phyloP scores from a whole-genome alignment of 192 early-diverging fungal genomes.

The Pilobolus umbonatus region DNA sequence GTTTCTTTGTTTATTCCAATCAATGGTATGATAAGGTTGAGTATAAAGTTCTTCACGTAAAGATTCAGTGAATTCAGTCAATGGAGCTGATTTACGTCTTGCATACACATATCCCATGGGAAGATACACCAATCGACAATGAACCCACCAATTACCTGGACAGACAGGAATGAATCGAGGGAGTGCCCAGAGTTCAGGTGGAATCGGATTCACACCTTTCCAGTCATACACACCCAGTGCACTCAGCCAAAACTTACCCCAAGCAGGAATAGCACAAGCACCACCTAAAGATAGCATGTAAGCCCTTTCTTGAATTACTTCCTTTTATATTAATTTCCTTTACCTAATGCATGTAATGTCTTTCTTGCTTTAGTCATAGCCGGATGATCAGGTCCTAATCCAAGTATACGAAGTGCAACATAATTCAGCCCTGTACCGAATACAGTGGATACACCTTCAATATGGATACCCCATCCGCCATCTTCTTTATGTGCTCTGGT shows the following conservation, averaged over 20 bases:
- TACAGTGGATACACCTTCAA: slow-evolving; percentile 85
- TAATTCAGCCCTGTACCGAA: slow-evolving; percentile 98
- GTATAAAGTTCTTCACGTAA: slow-evolving; percentile 89
- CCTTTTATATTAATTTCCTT: too few species aligned
- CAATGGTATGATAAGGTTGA: slow-evolving; percentile 79
- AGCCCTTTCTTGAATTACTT: slow-evolving; percentile 27
- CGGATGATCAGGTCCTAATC: slow-evolving; percentile 80
- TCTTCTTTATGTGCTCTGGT: slow-evolving; percentile 78
- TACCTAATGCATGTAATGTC: slow-evolving; percentile 76
- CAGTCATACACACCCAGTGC: slow-evolving; percentile 90
- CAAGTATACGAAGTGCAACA: slow-evolving; percentile 81
- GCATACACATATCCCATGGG: slow-evolving; percentile 95
- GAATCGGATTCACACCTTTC: slow-evolving; percentile 94
- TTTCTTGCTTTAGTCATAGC: slow-evolving; percentile 77
- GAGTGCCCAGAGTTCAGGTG: slow-evolving; percentile 89
- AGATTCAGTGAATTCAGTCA: slow-evolving; percentile 64
- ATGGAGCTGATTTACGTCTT: slow-evolving; percentile 48
- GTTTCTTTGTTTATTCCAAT: slow-evolving; percentile 77
- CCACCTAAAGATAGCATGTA: slow-evolving; percentile 53
- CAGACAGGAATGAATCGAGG: slow-evolving; percentile 79
- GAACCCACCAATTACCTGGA: slow-evolving; percentile 92
- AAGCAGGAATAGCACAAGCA: slow-evolving; percentile 80
- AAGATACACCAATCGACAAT: slow-evolving; percentile 90
- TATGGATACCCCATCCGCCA: slow-evolving; percentile 98
- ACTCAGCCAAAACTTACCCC: slow-evolving; percentile 99